Base-by-base conservation (phyloP, 73 alveolate genomes). In the Paramecium sexaurelia region DNA sequence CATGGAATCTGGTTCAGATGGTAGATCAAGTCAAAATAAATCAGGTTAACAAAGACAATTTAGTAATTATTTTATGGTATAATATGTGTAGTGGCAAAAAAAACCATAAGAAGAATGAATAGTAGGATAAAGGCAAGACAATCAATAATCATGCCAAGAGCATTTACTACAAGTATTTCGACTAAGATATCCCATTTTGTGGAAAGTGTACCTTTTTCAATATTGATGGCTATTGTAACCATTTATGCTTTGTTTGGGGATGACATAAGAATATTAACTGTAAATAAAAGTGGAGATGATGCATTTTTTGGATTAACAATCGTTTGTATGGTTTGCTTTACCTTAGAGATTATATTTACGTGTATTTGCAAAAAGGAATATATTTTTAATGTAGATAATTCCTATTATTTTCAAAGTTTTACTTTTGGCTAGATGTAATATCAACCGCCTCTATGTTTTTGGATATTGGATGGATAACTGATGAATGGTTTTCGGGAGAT, bases 171-270 rank as follows among this genome's bases (percentile, higher is more conserved):
- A 51, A 51, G 67, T 29, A 51, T 51, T 0, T 17, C 67, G 0
- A 51, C 67, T n/a, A 51, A 20, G 22, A 51, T 51, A 17, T 51
- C 67, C 13, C 29, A 51, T n/a, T 17, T 86, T 9, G 67, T 86
- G 0, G 87, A 73, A 2, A 73, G 87, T 37, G 9, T 35, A 8
- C 87, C 87, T 39, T 93, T 55, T 33, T 47, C 95, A 22, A 75
- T 87, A 0, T 68, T 92, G 43, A 94, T 96, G 98, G 93, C 96
- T 20, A 11, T 92, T n/a, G 85, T 96, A 1, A 96, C 99, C 17
- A 51, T 96, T 0, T 96, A 96, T 85, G 99, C 99, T 4, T 87
- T 96, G 13, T 96, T 95, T 69, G 96, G 95, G 0, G 99, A 96
- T 87, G 98, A 96, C 86, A 29, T 96, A 20, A 51, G 99, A 75